Conservation (phyloP, 106 monocot species). For the Dendrobium officinale region DNA sequence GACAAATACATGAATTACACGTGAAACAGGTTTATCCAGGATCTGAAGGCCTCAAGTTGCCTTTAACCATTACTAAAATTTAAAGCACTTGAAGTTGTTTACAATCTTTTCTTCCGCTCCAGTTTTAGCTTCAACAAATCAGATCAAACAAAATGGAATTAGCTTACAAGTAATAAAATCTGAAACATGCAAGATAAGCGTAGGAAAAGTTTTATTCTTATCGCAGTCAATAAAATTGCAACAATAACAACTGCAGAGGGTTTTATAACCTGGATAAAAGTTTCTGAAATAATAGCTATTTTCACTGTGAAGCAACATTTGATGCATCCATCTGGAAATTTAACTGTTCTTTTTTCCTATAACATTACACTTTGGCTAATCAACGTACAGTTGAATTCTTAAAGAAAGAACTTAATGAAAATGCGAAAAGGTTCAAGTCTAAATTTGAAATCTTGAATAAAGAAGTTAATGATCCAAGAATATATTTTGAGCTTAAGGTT, state of each 20-base stretch:
- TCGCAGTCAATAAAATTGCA: neutral
- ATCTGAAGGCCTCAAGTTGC: neutral
- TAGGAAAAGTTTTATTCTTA: neutral
- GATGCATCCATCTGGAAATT: neutral
- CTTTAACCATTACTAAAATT: neutral
- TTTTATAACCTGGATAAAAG: neutral
- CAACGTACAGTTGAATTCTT: neutral
- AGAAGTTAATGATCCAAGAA: neutral
- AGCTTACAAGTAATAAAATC: neutral
- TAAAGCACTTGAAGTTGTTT: neutral
- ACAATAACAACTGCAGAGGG: neutral
- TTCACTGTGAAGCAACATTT: neutral
- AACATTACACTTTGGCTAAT: neutral
- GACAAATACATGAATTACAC: neutral
- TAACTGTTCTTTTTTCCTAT: too few species aligned
- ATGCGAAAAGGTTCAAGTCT: neutral
- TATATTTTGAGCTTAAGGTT: conserved; percentile 2
- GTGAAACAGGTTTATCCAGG: neutral
- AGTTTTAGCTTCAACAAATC: neutral
- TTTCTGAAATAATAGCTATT: neutral
- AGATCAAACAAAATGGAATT: neutral
- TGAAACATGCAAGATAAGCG: neutral
- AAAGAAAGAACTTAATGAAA: neutral
- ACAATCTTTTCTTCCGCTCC: neutral
- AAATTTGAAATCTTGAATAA: neutral